Evolutionary conservation across 1,139 yeast genomes (phyloP), one percentile per base, ranked within the genome.

Genomic region (Saccharomyces hybrid): DNA sequence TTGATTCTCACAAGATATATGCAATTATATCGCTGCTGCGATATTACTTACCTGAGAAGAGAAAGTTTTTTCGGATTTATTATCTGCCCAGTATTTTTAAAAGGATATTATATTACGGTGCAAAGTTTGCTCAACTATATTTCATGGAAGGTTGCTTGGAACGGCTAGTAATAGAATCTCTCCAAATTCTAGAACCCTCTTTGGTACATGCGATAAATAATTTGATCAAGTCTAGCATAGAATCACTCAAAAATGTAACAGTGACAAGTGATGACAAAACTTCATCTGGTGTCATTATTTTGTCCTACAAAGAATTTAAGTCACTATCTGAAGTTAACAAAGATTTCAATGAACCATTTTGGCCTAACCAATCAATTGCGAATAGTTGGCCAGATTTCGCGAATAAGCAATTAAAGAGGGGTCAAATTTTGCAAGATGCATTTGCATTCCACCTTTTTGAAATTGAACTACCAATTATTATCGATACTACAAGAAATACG

Each of bases 401-500:
- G 47, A 51, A 32, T n/a, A 46, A 9, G 41, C 44, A 31, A 20
- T 16, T 51, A 57, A 54, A 38, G 46, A 4, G 14, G 23, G 32
- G 38, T 3, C 56, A 50, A 27, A 7, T 4, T 16, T 27, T 50
- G 25, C 25, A 46, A 2, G 20, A 29, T 13, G 38, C 46, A 26
- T 49, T 51, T n/a, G 48, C 47, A 8, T 29, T 58, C 1, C 66
- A 63, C 49, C 41, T 54, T 27, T 26, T 63, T 8, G 53, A 57
- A n/a, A 56, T 63, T 41, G 50, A 55, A 5, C 56, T 60, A 13
- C 63, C 64, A 4, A 54, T 60, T 32, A 46, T 46, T 20, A 13
- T 38, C 25, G 25, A 16, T 16, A 20, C 11, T 9, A 38, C 25
- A 38, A 38, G 6, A 5, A 7, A 16, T 38, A 38, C 26, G 20